phyloP scores from a whole-genome alignment of 192 early-diverging fungal species.

The Linnemannia zychae region DNA sequence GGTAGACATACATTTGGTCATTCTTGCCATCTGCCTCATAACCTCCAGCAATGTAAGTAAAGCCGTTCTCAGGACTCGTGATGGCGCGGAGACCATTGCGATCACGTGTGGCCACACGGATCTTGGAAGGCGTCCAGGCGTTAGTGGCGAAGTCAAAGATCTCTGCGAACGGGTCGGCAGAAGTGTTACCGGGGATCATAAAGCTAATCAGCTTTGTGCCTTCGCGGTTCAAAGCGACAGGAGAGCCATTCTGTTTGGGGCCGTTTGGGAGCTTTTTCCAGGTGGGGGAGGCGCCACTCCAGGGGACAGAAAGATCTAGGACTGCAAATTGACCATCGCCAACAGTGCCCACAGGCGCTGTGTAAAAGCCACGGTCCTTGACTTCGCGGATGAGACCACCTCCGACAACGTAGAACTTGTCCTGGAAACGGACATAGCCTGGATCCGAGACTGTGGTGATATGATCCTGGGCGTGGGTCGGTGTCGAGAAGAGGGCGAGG shows the following conservation, averaged over 20 bases:
- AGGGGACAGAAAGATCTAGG: slow-evolving; percentile 17
- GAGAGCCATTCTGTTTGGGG: background rate
- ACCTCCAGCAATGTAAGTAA: background rate
- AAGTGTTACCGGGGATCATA: background rate
- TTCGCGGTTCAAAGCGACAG: background rate
- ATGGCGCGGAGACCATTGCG: background rate
- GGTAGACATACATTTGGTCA: slow-evolving; percentile 1
- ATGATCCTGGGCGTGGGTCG: background rate
- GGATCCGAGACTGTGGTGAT: background rate
- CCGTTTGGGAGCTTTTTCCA: slow-evolving; percentile 14
- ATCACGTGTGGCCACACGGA: background rate
- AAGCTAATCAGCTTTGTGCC: slow-evolving; percentile 7
- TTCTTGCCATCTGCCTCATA: background rate
- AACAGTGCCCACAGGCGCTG: background rate
- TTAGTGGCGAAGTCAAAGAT: slow-evolving; percentile 5
- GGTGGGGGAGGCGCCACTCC: background rate
- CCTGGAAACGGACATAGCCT: background rate
- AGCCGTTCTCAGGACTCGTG: background rate
- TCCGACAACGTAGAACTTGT: slow-evolving; percentile 3
- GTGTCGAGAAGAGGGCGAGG: background rate
- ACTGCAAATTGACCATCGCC: slow-evolving; percentile 14
- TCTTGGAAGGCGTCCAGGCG: background rate
- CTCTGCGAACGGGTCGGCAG: background rate
- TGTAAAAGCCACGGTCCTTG: background rate
- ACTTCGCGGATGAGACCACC: slow-evolving; percentile 7